phyloP scores from a whole-genome alignment of 2,329 filamentous ascomycete genomes.

The Nigrospora oryzae region DNA sequence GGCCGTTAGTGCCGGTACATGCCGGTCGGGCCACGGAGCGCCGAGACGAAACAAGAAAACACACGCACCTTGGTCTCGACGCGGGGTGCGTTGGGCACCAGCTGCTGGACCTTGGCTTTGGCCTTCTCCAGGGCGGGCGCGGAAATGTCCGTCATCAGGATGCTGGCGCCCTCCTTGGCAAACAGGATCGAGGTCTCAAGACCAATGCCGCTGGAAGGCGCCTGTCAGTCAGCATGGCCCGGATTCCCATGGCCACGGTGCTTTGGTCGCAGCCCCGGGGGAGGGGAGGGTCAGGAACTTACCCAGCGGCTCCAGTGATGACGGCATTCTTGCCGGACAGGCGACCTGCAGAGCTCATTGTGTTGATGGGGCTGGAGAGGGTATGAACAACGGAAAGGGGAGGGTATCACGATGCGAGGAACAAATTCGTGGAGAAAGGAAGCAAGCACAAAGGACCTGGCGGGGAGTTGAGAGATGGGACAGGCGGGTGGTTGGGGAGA shows the following conservation, averaged over 20 bases:
- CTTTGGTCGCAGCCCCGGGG: not conserved
- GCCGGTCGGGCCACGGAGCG: too few species aligned
- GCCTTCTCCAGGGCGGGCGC: constrained; percentile 70
- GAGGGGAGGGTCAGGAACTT: constrained; percentile 35
- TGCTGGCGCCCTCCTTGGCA: constrained; percentile 75
- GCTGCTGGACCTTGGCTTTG: constrained; percentile 62
- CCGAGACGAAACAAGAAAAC: not conserved
- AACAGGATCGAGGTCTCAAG: constrained; percentile 89
- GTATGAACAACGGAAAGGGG: too few species aligned
- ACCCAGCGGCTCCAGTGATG: constrained; percentile 83
- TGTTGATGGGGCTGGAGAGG: constrained; percentile 12
- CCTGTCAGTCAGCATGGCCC: not conserved
- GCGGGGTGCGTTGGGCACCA: constrained; percentile 52
- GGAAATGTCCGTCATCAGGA: constrained; percentile 82
- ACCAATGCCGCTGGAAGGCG: constrained; percentile 65
- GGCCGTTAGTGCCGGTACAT: too few species aligned
- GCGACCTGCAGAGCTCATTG: constrained; percentile 31
- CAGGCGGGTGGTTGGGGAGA: too few species aligned
- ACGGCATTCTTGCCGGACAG: constrained; percentile 56
- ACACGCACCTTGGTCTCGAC: constrained; percentile 46
- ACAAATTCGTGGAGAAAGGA: too few species aligned
- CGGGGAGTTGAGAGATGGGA: too few species aligned
- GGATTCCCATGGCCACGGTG: not conserved
- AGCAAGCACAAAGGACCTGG: too few species aligned
- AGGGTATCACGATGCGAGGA: too few species aligned